Base-by-base conservation (phyloP, 352 stramenopile genomes). In the Phytophthora citrophthora region DNA sequence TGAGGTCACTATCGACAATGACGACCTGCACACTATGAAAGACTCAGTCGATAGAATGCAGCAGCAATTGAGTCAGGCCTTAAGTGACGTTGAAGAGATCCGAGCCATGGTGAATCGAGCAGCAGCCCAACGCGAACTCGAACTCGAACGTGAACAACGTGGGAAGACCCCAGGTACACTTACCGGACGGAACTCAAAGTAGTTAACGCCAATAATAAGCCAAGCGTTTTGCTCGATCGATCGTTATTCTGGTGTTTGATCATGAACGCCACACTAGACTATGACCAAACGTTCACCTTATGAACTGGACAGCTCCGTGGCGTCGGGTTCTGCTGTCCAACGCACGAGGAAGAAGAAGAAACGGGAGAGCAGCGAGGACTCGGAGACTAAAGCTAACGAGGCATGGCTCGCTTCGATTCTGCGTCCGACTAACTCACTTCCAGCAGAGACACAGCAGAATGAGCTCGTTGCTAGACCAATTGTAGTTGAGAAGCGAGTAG, bases 211-310 rank as follows among this genome's bases (percentile, higher is more conserved):
- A 34, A 34, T 34, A 32, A 34, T 34, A 34, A 34, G 29, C 29
- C 29, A 34, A 34, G 13, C 29, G 29, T 34, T 13, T 34, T 34
- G 29, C 29, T 34, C 8, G 4, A 34, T 56, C n/a, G 20, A n/a
- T 50, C 23, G 57, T 64, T 63, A 58, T 44, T 15, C n/a, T 23
- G 27, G n/a, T 44, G 12, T 15, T 29, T 39, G 29, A 56, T 10
- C 41, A 50, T 63, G 45, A 54, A n/a, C 32, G 27, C 11, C 5
- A 38, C 9, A 5, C 9, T 7, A n/a, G 15, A 12, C 4, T 16
- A 76, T 76, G 64, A 69, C 71, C 46, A 77, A 81, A 55, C 68
- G 76, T 16, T 83, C 76, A 46, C 74, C 76, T 15, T 83, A 79
- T 56, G 73, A 68, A 61, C 27, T 63, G 9, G 55, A 79, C 23